phyloP scores from a whole-genome alignment of 2,329 filamentous ascomycete species.

The Penicillium paneum region DNA sequence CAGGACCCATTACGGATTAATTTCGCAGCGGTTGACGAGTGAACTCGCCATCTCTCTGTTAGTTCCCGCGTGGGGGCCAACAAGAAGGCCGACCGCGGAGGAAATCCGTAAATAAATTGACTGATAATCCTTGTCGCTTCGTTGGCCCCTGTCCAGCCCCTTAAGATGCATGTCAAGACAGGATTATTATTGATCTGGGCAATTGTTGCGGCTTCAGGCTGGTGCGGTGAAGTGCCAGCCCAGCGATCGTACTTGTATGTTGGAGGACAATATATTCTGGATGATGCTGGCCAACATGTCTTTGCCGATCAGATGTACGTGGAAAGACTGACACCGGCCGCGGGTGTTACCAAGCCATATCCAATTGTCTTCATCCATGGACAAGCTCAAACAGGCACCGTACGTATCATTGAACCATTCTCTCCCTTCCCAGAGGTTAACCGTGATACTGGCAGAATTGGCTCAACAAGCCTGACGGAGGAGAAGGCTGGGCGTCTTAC shows the following conservation, averaged over 20 bases:
- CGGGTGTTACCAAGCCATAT: constrained; percentile 18
- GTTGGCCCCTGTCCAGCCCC: neutral
- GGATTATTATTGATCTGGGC: constrained; percentile 6
- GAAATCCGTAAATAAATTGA: neutral
- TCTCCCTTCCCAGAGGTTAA: neutral
- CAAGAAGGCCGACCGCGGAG: neutral
- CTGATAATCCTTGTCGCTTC: neutral
- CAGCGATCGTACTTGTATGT: constrained; percentile 30
- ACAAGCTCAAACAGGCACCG: constrained; percentile 32
- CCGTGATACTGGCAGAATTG: constrained; percentile 32
- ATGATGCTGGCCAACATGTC: constrained; percentile 18
- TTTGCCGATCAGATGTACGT: constrained; percentile 37
- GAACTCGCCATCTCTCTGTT: too few species aligned
- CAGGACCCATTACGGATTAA: too few species aligned
- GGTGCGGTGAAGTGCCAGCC: constrained; percentile 7
- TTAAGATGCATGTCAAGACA: constrained; percentile 12
- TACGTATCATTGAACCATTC: constrained; percentile 11
- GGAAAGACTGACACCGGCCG: constrained; percentile 30
- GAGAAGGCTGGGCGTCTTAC: constrained; percentile 48
- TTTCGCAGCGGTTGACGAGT: too few species aligned
- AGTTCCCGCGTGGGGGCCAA: too few species aligned
- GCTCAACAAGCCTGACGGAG: constrained; percentile 49
- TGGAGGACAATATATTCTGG: constrained; percentile 26
- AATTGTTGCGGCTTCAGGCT: constrained; percentile 8
- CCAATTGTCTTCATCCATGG: constrained; percentile 36